Evolutionary conservation across 306 rosid genomes (phyloP), one percentile per base, ranked within the genome.

Genomic region (Ammopiptanthus mongolicus): DNA sequence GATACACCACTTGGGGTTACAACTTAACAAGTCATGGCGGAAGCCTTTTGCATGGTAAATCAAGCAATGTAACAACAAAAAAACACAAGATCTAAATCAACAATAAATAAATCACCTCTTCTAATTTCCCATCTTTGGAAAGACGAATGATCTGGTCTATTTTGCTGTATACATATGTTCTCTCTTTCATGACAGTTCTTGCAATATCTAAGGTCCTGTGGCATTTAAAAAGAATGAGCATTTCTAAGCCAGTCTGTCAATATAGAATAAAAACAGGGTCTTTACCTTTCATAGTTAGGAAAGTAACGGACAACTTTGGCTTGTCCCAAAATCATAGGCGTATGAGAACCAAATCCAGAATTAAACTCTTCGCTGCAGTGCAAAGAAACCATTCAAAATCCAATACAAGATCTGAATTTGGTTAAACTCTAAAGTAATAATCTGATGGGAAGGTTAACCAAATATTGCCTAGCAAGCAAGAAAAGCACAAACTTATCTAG

Each of bases 281-380:
- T 59, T 77, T 76, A 95, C 98, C 98, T 89, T 80, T 90, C 93
- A 76, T 86, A 90, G 81, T 95, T 82, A 25, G 97, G 91, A 37
- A 80, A 91, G 81, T 91, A 95, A 25, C 97, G 96, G 41, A 91
- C 89, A 81, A 95, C 96, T 77, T 88, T 95, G 78, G 97, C 97
- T 88, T 95, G 98, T 73, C 98, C 98, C 65, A 88, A 93, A 89
- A 95, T 79, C 88, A 95, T 77, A 25, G 98, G 90, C 22, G 97
- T 95, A 78, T 95, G 96, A 85, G 98, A 91, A 65, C 97, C 98
- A 84, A 95, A 95, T 82, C 93, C 96, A 84, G 96, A 61, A 74
- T 82, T 87, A 79, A 87, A 91, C 78, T 91, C 97, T 83, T 95
- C 91, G 61, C 97, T 95, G 91, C 78, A 78, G 62, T 33, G 60